Evolutionary conservation across 495 filamentous ascomycete species (phyloP), one percentile per base, ranked within the genome.

Genomic region (Tricharina praecox): DNA sequence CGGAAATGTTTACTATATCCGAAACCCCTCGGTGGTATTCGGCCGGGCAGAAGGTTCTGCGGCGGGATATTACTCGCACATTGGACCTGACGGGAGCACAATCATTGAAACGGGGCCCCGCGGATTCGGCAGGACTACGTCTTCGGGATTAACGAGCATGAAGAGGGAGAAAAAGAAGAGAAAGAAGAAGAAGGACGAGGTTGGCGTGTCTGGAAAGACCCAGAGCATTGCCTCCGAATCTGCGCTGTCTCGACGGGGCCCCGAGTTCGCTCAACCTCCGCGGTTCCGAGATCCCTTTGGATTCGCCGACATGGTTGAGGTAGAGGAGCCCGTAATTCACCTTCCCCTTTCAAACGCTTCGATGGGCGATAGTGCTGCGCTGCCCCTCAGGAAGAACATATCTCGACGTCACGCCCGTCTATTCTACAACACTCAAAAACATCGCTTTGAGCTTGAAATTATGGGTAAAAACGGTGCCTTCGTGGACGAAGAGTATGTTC

Each of bases 401-500:
- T 94, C 87, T 4, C 73, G 88, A 32, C 70, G 81, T 58, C 90
- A 97, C 62, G 74, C 86, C 28, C 79, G 76, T 56, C 86, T 97
- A 45, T 64, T 74, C 10, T 96, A 83, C 62, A 86, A 88, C 55
- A 77, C 77, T 50, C 71, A 77, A 18, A 73, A 71, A 50, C 72
- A 77, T 45, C 62, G 78, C 11, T 97, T 87, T 50, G 79, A 92
- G 58, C 75, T 90, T 54, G 69, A 79, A 32, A 76, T 92, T 2
- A 66, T 88, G 55, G 85, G 88, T 43, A 74, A 78, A 53, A 95
- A 94, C 59, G 85, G 85, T 24, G 79, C 82, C 25, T 93, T 88
- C 50, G 75, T 83, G 39, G 80, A 93, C 42, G 81, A 81, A 26
- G 71, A 77, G 43, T 79, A 52, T 52, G 54, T 62, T 16, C 44